Base-by-base conservation (phyloP, 768 basidiomycete genomes). In the Russula virescens region DNA sequence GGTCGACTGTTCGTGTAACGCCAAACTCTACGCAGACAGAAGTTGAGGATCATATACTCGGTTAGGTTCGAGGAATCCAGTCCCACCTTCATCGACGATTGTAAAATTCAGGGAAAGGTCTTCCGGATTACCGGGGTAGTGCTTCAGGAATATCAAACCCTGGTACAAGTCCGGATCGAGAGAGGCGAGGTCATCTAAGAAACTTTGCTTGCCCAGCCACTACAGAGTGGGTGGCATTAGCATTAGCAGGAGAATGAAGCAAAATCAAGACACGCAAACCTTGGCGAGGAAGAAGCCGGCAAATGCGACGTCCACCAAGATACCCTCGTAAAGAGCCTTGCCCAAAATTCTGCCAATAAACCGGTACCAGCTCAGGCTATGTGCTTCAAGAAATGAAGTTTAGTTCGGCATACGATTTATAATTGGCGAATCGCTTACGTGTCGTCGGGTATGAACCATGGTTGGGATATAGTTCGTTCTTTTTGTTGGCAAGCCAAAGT, bases 251-350 rank as follows among this genome's bases (percentile, higher is more conserved):
- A 9, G 7, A 28, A 35, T 18, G n/a, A 1, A 21, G 55, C 16
- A 13, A n/a, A 49, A 45, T 0, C 38, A 34, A 42, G 13, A 9
- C 3, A 19, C 19, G 68, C 75, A 38, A 55, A 88, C 86, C 81
- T 93, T 94, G 8, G 90, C 84, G 58, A 97, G 79, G 80, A 98
- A 98, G 79, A 98, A 99, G 2, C 86, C 84, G 3, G 97, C 95
- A 72, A 98, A 98, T 0, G 89, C 89, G 2, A 98, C 93, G 66
- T 98, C 94, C 18, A 96, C 87, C 8, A 99, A 78, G 50, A 98
- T 97, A 1, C 95, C 94, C 57, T 98, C 92, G 69, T 99, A 98
- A 71, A 99, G 79, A 0, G 96, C 97, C 72, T 98, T 98, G 5
- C 96, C 96, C 1, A 99, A 79, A 21, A 99, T 91, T 1, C 92